Conservation (phyloP, 2,329 filamentous ascomycete genomes). For the Cytospora mali region DNA sequence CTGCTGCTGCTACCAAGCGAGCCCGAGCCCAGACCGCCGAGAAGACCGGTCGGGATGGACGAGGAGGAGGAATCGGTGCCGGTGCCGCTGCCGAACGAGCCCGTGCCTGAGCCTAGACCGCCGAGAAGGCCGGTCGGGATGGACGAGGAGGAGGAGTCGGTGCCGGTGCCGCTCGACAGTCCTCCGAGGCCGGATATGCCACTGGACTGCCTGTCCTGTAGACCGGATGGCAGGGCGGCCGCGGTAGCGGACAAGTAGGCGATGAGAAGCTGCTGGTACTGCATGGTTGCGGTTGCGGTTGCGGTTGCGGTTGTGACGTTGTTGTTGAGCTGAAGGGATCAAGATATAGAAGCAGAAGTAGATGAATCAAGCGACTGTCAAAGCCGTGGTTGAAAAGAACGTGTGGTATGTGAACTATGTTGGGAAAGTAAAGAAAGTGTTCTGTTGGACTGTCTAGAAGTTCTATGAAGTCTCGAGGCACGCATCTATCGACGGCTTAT, state of each 20-base stretch:
- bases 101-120: neutral
- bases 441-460: neutral
- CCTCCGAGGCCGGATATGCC: conserved; percentile 7
- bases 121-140: neutral
- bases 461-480: no score
- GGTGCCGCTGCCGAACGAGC: no score
- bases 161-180: neutral
- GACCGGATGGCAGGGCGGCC: neutral
- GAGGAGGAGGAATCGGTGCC: neutral
- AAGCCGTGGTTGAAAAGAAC: conserved; percentile 2
- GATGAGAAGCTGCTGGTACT: conserved; percentile 13
- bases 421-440: neutral
- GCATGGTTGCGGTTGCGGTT: neutral
- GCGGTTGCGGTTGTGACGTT: neutral
- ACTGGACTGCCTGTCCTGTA: neutral
- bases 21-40: neutral
- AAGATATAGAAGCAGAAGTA: neutral
- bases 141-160: neutral
- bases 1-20: neutral
- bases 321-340: neutral
- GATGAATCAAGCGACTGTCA: neutral
- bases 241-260: conserved; percentile 15
- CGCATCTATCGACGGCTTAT: conserved; percentile 4
- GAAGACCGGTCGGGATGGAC: neutral
- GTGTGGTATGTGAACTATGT: neutral